phyloP scores from a whole-genome alignment of 1,284 basidiomycete species.

The Pulveroboletus sp. region DNA sequence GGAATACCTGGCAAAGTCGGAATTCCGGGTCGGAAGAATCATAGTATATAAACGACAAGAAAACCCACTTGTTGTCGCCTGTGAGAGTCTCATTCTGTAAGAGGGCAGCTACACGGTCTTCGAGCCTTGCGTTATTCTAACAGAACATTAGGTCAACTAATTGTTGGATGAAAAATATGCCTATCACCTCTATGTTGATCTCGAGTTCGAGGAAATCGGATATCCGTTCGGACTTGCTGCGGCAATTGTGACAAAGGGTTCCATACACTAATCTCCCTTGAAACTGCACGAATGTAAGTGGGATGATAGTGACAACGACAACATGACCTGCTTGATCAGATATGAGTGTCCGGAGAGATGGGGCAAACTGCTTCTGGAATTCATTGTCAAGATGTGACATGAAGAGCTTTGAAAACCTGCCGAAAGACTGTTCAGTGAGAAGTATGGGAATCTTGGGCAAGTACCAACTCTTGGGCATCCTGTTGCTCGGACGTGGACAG shows the following conservation, averaged over 20 bases:
- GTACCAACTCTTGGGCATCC: constrained; percentile 86
- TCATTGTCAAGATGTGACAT: constrained; percentile 84
- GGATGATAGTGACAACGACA: not conserved
- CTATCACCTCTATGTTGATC: constrained; percentile 65
- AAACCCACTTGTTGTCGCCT: constrained; percentile 74
- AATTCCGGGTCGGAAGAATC: not conserved
- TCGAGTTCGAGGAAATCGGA: constrained; percentile 84
- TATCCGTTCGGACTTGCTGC: constrained; percentile 62
- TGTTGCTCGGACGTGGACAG: constrained; percentile 84
- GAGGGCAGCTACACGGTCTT: constrained; percentile 64
- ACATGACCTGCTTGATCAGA: constrained; percentile 57
- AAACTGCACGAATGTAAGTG: constrained; percentile 54
- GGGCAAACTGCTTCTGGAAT: constrained; percentile 74
- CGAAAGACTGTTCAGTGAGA: constrained; percentile 21
- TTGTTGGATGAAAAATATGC: not conserved
- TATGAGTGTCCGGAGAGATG: constrained; percentile 64
- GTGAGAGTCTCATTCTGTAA: constrained; percentile 70
- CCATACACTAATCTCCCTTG: constrained; percentile 81
- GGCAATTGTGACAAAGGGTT: constrained; percentile 74
- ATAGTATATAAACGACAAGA: not conserved
- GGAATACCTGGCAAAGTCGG: constrained; percentile 57
- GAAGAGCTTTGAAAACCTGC: constrained; percentile 91
- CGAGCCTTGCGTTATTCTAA: constrained; percentile 71
- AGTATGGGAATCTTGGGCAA: not conserved
- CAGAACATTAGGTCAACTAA: constrained; percentile 1